Evolutionary conservation across 2,329 filamentous ascomycete species (phyloP).

Genomic region (Periglandula ipomoeae): DNA sequence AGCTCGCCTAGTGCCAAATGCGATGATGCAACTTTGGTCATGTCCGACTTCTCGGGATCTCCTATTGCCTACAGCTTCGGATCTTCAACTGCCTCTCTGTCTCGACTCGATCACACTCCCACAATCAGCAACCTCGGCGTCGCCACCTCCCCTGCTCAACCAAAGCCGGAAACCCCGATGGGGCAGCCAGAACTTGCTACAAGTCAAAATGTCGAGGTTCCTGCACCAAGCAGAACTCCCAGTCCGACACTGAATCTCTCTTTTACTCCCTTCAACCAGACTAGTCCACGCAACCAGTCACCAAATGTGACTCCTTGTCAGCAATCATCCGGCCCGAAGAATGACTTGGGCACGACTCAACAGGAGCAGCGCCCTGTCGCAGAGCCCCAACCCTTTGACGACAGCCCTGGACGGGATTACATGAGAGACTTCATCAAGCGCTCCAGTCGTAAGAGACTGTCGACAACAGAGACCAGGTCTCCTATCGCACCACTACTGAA

Average conservation of each 20-base stretch:
- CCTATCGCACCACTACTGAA: conserved; percentile 17
- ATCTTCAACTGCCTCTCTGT: background rate
- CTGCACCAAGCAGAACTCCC: background rate
- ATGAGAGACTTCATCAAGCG: conserved; percentile 27
- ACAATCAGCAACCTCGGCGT: background rate
- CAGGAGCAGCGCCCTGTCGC: background rate
- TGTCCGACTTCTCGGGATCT: conserved; percentile 1
- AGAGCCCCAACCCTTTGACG: conserved; percentile 13
- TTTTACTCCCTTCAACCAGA: background rate
- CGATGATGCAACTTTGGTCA: conserved; percentile 3
- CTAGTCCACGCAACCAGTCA: background rate
- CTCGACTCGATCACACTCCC: background rate
- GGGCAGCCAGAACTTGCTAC: background rate
- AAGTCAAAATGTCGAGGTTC: background rate
- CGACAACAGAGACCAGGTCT: conserved; percentile 23
- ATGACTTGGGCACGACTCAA: background rate
- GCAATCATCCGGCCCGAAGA: background rate
- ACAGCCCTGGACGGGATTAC: conserved; percentile 26
- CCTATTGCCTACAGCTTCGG: background rate
- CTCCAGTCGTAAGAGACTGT: conserved; percentile 18
- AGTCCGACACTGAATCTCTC: background rate
- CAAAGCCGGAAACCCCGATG: background rate
- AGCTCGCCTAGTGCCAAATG: background rate
- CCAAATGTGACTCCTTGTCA: background rate
- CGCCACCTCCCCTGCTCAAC: background rate